A percentile compares a stretch with the other conserved stretches of the same genome.
These are phyloP conservation scores for Phytophthora citrophthora DNA, from an alignment of 352 stramenopile species.

Conservation along the genomic window DNA sequence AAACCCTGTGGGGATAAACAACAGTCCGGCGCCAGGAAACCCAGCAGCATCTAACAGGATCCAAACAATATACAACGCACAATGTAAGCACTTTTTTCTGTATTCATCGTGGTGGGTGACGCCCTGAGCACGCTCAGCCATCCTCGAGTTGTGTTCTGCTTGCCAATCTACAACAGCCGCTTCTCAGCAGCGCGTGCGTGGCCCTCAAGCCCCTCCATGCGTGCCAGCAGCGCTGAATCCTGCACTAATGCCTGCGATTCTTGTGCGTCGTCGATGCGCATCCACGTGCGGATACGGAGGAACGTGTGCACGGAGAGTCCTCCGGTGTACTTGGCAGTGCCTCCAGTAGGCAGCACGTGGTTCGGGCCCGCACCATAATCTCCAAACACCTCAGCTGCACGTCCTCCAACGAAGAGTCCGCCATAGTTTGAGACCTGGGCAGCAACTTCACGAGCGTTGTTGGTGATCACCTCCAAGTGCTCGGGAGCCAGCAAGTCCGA, in stretches of 20 bases:
- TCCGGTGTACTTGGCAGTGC: conserved; percentile 97
- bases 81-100: conserved; percentile 22
- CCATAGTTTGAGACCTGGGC: conserved; percentile 79
- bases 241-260: conserved; percentile 89
- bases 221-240: conserved; percentile 94
- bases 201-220: conserved; percentile 87
- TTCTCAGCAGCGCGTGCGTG: conserved; percentile 84
- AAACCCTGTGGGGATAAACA: conserved; percentile 24
- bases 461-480: conserved; percentile 93
- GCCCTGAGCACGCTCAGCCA: background rate
- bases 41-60: too few species aligned
- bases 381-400: conserved; percentile 95
- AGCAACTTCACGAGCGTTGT: conserved; percentile 88
- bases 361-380: conserved; percentile 99
- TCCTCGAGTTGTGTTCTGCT: background rate
- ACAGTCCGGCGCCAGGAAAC: too few species aligned
- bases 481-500: conserved; percentile 86
- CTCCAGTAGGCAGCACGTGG: conserved; percentile 97
- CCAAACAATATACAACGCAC: too few species aligned
- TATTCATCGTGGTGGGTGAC: conserved; percentile 34
- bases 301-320: conserved; percentile 99
- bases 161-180: conserved; percentile 62
- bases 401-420: conserved; percentile 95
- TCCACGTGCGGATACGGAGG: conserved; percentile 97
- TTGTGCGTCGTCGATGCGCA: conserved; percentile 95